phyloP scores from a whole-genome alignment of 2,329 filamentous ascomycete genomes.

The Xylaria sp. region DNA sequence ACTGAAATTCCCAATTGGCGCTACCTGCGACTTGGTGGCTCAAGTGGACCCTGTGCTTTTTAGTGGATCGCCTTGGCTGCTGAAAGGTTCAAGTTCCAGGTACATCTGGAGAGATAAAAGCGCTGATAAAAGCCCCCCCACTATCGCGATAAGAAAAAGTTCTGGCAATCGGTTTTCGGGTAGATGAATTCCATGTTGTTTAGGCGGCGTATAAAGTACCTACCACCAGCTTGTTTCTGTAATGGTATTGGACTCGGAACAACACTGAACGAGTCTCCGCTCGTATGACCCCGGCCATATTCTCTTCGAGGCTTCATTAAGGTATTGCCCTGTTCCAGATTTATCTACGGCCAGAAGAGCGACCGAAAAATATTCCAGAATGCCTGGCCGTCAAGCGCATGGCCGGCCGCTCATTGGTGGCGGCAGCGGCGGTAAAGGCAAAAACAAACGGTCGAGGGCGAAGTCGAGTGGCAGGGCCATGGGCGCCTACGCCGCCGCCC shows the following conservation, averaged over 20 bases:
- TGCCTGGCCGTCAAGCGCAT: conserved; percentile 66
- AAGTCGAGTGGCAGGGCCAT: conserved; percentile 57
- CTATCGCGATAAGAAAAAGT: conserved; percentile 36
- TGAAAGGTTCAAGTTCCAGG: no score
- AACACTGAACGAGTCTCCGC: not conserved
- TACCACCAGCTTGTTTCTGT: not conserved
- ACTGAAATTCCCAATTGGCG: conserved; percentile 22
- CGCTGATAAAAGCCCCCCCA: conserved; percentile 28
- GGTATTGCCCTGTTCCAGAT: not conserved
- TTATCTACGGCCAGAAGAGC: not conserved
- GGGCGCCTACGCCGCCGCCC: conserved; percentile 63
- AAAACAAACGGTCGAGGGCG: conserved; percentile 53
- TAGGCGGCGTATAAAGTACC: not conserved
- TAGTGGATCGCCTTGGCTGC: not conserved
- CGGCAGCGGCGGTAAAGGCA: conserved; percentile 38
- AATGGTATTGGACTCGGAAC: not conserved
- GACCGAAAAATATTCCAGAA: conserved; percentile 38
- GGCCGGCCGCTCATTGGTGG: conserved; percentile 54
- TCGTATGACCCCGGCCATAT: not conserved
- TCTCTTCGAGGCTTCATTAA: not conserved
- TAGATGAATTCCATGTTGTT: not conserved
- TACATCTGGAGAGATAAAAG: no score
- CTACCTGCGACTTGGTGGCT: not conserved
- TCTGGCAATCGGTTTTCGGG: conserved; percentile 21
- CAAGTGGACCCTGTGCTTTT: conserved; percentile 8